Base-by-base conservation (phyloP, 225 moss, liverwort and hornwort genomes). In the Sphagnum contortum region DNA sequence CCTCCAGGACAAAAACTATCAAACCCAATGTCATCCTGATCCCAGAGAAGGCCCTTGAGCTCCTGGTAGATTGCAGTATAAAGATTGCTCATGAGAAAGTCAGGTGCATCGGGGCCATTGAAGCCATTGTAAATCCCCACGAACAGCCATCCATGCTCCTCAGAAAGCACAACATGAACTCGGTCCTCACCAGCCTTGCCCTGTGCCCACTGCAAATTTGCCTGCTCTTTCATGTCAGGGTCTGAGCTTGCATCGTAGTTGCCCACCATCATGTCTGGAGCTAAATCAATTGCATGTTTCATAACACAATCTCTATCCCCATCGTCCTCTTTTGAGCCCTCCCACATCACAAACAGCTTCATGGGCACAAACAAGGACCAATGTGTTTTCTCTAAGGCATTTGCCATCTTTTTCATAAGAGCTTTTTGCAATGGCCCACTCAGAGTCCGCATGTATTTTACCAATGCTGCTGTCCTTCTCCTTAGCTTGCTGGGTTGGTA, bases 111-210 rank as follows among this genome's bases (percentile, higher is more conserved):
- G 6, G 96, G 90, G 7, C 96, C 96, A 61, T 89, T 93, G 48
- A 98, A 98, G 44, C 96, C 96, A 68, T 98, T 92, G 66, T 92
- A 98, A 47, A 98, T 98, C 5, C 96, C 96, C 6, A 98, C 89
- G 69, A 98, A 98, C 11, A 98, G 69, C 96, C 96, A 98, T 0
- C 93, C 96, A 68, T 91, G 96, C 74, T 98, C 93, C 72, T 98
- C 96, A 5, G 96, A 98, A 50, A 98, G 64, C 8, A 98, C 96
- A 4, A 98, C 83, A 71, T 98, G 96, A 65, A 98, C 96, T 11
- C 96, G 90, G 65, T 98, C 96, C 70, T 98, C 96, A 5, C 96
- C 96, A 5, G 96, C 96, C 70, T 98, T 98, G 5, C 96, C 96
- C 68, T 98, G 96, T 57, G 96, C 96, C 96, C 96, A 98, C 77